These are phyloP conservation scores for Rhytidhysteron rufulum DNA, from an alignment of 2,329 filamentous ascomycete genomes.

Conservation along the genomic window DNA sequence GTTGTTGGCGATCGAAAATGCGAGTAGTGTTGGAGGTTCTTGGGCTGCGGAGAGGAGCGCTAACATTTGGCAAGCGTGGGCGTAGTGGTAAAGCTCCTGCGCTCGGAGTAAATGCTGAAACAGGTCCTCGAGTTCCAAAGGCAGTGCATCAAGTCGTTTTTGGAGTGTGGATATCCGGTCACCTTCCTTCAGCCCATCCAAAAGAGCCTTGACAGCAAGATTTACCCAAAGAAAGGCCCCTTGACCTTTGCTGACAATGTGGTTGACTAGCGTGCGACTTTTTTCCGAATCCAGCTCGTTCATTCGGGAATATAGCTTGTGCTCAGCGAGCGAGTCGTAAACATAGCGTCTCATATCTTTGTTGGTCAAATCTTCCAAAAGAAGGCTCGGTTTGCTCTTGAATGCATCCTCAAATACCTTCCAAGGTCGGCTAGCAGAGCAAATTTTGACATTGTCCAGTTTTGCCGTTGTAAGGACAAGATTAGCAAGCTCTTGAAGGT, in stretches of 20 bases:
- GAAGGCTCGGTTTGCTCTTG: neutral
- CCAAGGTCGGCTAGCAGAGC: conserved; percentile 2
- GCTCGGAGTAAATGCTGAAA: neutral
- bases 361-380: neutral
- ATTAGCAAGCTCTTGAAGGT: neutral
- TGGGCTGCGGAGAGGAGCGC: neutral
- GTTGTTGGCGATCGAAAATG: neutral
- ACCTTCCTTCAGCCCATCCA: conserved; percentile 3
- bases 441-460: conserved; percentile 1
- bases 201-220: conserved; percentile 5
- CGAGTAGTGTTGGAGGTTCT: neutral
- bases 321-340: neutral
- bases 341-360: neutral
- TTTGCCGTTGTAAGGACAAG: neutral
- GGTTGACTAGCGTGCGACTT: neutral
- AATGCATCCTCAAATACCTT: conserved; percentile 1
- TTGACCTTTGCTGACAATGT: conserved; percentile 1
- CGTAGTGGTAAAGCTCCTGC: neutral
- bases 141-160: conserved; percentile 3
- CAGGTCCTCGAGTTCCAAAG: conserved; percentile 6
- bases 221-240: conserved; percentile 11
- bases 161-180: conserved; percentile 3
- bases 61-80: neutral
- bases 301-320: neutral
- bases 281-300: neutral